Evolutionary conservation across 305 asterid genomes (phyloP), one percentile per base, ranked within the genome.

Genomic region (Plantago rigida): DNA sequence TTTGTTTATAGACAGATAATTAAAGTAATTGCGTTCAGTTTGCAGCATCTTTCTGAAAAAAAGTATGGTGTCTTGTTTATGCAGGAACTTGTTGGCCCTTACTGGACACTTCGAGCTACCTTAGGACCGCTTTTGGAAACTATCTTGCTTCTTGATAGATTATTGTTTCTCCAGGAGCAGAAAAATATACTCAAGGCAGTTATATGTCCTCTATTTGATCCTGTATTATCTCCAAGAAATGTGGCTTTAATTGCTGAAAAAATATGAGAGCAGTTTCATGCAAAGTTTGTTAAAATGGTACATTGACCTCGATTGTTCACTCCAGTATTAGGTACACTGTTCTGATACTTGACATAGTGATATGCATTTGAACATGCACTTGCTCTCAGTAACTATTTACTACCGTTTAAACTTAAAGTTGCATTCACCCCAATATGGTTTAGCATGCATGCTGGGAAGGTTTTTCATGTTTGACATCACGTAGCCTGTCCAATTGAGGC

Each of bases 41-140:
- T 54, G 14, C 3, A 4, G 8, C 17, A 3, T 57, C 50, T 29
- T 41, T 13, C 63, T 58, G 39, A 58, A 57, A 22, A 17, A 22
- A 7, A 24, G 28, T 19, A 8, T 44, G 13, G 26, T 26, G 19
- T 42, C 13, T 15, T 42, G n/a, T 19, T 11, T 10, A 31, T 42
- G 51, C 63, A 58, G 63, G 63, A 44, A 9, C 51, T 58, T 42
- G 63, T 58, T 19, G 63, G 63, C 67, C 93, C 95, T 63, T 87
- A 86, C 69, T 87, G 97, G 97, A 81, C 97, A 56, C 81, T 91
- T 69, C 86, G 96, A 66, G 92, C 96, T 59, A 87, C 92, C 71
- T 59, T 87, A 62, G 96, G 92, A 49, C 94, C 95, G 4, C 72
- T 86, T 69, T 64, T 91, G 79, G 98, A 91, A 75, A 88, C 96